Evolutionary conservation across 306 rosid genomes (phyloP).

Genomic region (Alnus rubra): DNA sequence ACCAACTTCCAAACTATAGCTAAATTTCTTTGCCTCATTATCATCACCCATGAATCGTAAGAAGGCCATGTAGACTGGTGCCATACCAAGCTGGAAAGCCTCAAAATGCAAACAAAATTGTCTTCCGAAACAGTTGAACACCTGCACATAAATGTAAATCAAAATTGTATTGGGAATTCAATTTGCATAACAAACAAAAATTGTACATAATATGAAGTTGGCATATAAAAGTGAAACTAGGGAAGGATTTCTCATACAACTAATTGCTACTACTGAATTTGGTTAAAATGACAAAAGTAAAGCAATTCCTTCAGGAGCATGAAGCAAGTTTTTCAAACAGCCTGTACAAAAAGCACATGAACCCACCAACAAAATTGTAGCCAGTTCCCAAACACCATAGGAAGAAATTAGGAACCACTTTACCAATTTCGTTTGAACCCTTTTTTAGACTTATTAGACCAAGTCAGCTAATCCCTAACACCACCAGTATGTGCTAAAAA

Average conservation of each 20-base stretch:
- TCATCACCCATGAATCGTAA: conserved; percentile 93
- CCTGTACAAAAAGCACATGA: neutral
- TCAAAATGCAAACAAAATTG: conserved; percentile 96
- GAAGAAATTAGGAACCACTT: neutral
- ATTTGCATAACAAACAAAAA: too few relatives aligned
- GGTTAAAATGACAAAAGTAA: neutral
- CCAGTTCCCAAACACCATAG: neutral
- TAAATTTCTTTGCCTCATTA: conserved; percentile 74
- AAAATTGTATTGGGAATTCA: conserved; percentile 9
- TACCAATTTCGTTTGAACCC: neutral
- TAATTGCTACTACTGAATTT: neutral
- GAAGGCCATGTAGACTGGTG: conserved; percentile 93
- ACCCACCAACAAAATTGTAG: neutral
- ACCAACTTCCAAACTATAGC: conserved; percentile 93
- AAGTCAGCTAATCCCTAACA: neutral
- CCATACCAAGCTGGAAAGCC: conserved; percentile 78
- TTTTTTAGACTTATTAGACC: neutral
- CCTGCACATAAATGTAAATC: conserved; percentile 43
- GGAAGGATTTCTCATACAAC: neutral
- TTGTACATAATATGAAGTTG: neutral
- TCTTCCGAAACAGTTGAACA: conserved; percentile 82
- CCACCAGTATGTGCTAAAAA: neutral
- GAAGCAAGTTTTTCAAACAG: neutral
- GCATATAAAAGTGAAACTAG: neutral
- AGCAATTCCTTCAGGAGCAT: neutral